These are phyloP conservation scores for Boletus fagicola DNA, from an alignment of 768 basidiomycete species.

Conservation along the genomic window DNA sequence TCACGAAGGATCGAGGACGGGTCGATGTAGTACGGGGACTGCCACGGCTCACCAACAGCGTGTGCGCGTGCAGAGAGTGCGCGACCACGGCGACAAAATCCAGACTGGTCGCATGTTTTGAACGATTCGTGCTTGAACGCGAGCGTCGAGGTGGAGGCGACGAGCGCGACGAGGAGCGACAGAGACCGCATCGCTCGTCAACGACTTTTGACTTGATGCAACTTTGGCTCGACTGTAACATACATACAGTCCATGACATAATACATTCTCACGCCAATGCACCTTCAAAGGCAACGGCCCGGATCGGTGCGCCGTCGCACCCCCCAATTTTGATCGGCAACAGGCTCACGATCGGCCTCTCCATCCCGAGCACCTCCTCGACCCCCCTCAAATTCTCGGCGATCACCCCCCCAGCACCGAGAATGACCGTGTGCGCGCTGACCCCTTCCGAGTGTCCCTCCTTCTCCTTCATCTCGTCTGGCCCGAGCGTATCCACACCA, in stretches of 20 bases:
- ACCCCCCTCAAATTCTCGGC: constrained; percentile 68
- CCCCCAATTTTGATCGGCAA: constrained; percentile 56
- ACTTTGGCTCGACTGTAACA: not conserved
- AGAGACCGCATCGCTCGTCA: constrained; percentile 18
- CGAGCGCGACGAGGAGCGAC: constrained; percentile 33
- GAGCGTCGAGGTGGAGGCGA: constrained; percentile 34
- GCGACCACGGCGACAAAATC: constrained; percentile 91
- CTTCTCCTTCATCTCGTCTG: constrained; percentile 44
- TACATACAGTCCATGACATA: constrained; percentile 3
- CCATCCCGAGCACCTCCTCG: constrained; percentile 36
- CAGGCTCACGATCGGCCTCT: constrained; percentile 47
- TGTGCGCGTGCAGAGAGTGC: constrained; percentile 74
- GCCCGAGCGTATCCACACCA: constrained; percentile 61
- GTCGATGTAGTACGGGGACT: constrained; percentile 83
- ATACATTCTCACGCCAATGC: constrained; percentile 15
- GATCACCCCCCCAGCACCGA: constrained; percentile 62
- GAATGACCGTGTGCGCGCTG: constrained; percentile 52
- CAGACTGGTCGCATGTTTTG: constrained; percentile 92
- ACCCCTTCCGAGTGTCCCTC: not conserved
- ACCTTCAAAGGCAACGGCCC: constrained; percentile 49
- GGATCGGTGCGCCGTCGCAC: constrained; percentile 64
- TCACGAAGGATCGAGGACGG: constrained; percentile 49
- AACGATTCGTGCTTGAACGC: constrained; percentile 84
- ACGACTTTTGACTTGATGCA: not conserved
- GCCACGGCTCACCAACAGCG: constrained; percentile 59